Percentiles rank a stretch among this genome's conserved stretches.
These are phyloP conservation scores for Exophiala spinifera DNA, from an alignment of 2,329 filamentous ascomycete genomes.

Conservation along the genomic window DNA sequence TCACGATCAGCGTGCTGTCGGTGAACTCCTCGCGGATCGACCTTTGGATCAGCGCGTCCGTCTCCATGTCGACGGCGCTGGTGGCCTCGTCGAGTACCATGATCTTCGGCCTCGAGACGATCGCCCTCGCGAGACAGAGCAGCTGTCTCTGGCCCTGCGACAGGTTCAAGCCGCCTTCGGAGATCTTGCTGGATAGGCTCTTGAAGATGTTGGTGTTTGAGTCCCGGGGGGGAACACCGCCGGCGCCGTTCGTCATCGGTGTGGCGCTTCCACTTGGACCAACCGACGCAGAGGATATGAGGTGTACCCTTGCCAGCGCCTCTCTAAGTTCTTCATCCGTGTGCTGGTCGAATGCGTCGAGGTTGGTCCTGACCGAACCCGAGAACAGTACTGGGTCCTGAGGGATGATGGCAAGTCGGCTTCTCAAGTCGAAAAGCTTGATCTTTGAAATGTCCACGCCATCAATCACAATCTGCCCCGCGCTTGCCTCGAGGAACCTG, in stretches of 20 bases:
- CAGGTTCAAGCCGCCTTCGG: conserved; percentile 70
- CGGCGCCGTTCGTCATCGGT: conserved; percentile 10
- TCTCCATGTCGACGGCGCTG: conserved; percentile 73
- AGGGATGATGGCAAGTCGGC: conserved; percentile 75
- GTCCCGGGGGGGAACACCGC: conserved; percentile 31
- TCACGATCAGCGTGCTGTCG: conserved; percentile 67
- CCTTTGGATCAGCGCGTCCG: conserved; percentile 70
- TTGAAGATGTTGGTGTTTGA: conserved; percentile 65
- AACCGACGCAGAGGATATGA: conserved; percentile 48
- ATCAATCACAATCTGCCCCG: conserved; percentile 67
- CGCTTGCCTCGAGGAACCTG: conserved; percentile 68
- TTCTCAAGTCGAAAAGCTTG: conserved; percentile 66
- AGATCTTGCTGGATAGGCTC: conserved; percentile 60
- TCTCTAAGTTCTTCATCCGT: conserved; percentile 67
- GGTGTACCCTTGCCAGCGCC: conserved; percentile 66
- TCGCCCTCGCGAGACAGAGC: conserved; percentile 69
- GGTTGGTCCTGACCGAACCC: conserved; percentile 70
- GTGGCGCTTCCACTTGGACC: conserved; percentile 24
- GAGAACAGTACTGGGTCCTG: conserved; percentile 81
- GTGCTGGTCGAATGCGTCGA: conserved; percentile 73
- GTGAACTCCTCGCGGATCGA: conserved; percentile 70
- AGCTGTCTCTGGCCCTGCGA: conserved; percentile 75
- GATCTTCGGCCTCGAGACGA: conserved; percentile 68
- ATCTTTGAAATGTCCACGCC: conserved; percentile 72
- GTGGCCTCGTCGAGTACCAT: conserved; percentile 81